Percentiles rank a stretch among this genome's conserved stretches.
Conservation (phyloP, 176 grass and related monocot species). For the Dendrocalamus sinicus region DNA sequence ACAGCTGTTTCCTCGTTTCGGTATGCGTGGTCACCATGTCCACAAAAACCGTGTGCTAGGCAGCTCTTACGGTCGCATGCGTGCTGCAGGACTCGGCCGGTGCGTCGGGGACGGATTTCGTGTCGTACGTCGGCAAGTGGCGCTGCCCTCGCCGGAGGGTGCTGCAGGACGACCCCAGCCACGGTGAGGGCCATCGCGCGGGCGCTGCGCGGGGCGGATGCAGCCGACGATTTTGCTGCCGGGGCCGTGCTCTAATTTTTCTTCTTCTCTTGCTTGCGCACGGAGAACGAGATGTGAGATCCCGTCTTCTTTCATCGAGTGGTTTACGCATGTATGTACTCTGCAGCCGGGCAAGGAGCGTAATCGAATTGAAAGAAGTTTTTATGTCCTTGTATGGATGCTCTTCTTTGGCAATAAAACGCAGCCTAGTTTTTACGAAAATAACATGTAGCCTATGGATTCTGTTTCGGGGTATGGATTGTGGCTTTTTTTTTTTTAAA, state of each 20-base stretch:
- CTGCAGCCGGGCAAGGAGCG: neutral
- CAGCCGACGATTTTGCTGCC: slow-evolving; percentile 22
- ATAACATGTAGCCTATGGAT: neutral
- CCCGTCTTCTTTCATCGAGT: neutral
- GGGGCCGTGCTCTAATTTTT: slow-evolving; percentile 26
- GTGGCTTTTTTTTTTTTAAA: no score
- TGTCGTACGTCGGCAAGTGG: slow-evolving; percentile 28
- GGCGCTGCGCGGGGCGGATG: slow-evolving; percentile 24
- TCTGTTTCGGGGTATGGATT: no score
- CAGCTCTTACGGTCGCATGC: neutral
- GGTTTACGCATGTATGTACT: neutral
- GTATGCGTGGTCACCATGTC: neutral
- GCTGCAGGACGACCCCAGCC: slow-evolving; percentile 36
- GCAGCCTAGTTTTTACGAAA: neutral
- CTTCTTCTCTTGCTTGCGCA: neutral
- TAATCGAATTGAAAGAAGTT: neutral
- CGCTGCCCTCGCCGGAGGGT: neutral
- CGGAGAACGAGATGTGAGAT: neutral
- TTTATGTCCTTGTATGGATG: neutral
- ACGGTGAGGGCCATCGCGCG: slow-evolving; percentile 36
- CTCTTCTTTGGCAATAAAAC: neutral
- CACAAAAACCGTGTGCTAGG: neutral
- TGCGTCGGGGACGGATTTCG: slow-evolving; percentile 22
- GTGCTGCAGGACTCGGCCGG: slow-evolving; percentile 6
- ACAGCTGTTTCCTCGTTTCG: neutral